phyloP scores from a whole-genome alignment of 768 basidiomycete genomes.

The Kwoniella heveanensis region DNA sequence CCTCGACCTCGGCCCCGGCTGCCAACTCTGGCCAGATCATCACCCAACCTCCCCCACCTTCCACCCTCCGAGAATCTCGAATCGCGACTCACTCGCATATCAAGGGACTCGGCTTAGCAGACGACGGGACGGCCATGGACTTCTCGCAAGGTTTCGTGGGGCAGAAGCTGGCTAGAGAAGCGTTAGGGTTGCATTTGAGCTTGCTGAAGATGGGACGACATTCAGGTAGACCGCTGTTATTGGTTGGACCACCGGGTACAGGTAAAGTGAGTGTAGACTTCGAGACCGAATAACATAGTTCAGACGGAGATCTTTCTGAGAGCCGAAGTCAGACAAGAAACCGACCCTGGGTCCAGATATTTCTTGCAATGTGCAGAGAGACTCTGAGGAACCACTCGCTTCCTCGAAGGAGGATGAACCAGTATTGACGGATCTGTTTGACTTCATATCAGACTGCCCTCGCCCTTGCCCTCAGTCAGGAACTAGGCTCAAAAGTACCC shows the following conservation, averaged over 20 bases:
- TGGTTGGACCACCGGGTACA: conserved; percentile 94
- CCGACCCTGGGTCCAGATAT: no score
- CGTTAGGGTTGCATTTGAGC: conserved; percentile 52
- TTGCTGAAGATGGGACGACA: conserved; percentile 50
- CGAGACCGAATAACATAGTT: not conserved
- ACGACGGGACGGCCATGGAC: conserved; percentile 74
- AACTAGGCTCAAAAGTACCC: conserved; percentile 89
- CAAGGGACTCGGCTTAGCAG: conserved; percentile 85
- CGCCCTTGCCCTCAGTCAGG: conserved; percentile 91
- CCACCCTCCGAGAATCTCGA: conserved; percentile 47
- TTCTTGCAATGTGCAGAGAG: no score
- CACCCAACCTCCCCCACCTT: conserved; percentile 49
- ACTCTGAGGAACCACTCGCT: no score
- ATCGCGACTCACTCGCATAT: conserved; percentile 82
- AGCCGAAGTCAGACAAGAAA: no score
- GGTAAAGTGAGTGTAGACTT: conserved; percentile 65
- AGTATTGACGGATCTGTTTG: no score
- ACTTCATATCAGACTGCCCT: conserved; percentile 80
- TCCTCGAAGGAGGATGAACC: no score
- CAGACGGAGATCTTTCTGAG: no score
- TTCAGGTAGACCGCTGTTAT: conserved; percentile 84
- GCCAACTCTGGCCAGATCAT: conserved; percentile 36
- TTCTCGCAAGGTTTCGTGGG: conserved; percentile 87
- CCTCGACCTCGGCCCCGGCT: conserved; percentile 24
- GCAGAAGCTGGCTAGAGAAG: conserved; percentile 81